Evolutionary conservation across 2,329 filamentous ascomycete genomes (phyloP), one percentile per base, ranked within the genome.

Genomic region (Fusarium lyarnte): DNA sequence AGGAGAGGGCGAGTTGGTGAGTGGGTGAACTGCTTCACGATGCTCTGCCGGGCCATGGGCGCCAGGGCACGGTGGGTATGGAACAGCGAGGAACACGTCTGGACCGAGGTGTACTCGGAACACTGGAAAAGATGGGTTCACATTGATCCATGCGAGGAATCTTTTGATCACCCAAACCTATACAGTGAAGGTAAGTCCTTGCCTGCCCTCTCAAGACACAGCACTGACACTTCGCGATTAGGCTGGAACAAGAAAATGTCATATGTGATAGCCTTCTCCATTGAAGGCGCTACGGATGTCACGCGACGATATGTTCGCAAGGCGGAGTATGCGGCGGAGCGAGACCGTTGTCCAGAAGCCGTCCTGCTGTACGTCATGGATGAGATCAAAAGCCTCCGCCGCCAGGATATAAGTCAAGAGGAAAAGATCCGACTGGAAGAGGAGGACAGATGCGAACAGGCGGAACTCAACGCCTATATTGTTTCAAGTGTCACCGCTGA

Each of bases 191-290:
- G 45, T 31, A 47, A 31, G 21, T 17, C 23, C 19, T 43, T 27
- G 5, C 14, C 45, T 10, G 4, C 45, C 19, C 21, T 23, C 14
- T 10, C 9, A 11, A 16, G 4, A 7, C 13, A 29, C 19, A 17
- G 14, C 13, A 47, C 45, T 47, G 27, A 47, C 27, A 5, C 1
- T 11, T 29, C 14, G 13, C 3, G 16, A 2, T 8, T 8, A 47
- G 45, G 1, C 19, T 31, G 45, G 45, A 8, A 2, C 0, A 47
- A n/a, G 0, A 29, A 16, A 12, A 29, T 47, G 27, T 0, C 45
- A 1, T 47, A 47, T 31, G 9, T 4, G 6, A 47, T 47, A 47
- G 45, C 45, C 9, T 47, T 47, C 45, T 47, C 45, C 29, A 12
- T 13, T 11, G 45, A 47, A n/a, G 45, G 45, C 7, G 45, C 27